Evolutionary conservation across 495 filamentous ascomycete genomes (phyloP).

Genomic region (Hypoxylon cercidicola): DNA sequence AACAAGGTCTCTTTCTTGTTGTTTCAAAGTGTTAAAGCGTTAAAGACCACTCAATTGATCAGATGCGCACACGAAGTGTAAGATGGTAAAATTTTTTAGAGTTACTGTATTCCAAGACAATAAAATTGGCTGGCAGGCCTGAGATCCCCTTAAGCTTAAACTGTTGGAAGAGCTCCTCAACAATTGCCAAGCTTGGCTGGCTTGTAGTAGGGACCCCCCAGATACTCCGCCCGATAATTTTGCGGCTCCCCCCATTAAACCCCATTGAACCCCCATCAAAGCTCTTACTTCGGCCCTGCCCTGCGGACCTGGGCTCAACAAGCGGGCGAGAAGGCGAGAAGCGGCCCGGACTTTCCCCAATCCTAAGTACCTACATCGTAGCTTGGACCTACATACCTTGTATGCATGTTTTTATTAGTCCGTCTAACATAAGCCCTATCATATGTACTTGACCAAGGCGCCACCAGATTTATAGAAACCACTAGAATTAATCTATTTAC

Average conservation of each 20-base stretch:
- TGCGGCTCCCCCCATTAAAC: constrained; percentile 12
- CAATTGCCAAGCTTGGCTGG: constrained; percentile 41
- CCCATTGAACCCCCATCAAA: constrained; percentile 27
- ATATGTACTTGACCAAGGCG: too few species aligned
- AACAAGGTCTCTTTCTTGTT: background rate
- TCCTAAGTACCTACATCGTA: background rate
- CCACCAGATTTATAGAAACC: too few species aligned
- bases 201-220: constrained; percentile 8
- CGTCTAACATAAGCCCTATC: too few species aligned
- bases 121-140: background rate
- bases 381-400: too few species aligned
- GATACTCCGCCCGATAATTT: constrained; percentile 34
- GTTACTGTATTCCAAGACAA: constrained; percentile 2
- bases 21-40: background rate
- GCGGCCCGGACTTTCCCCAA: constrained; percentile 41
- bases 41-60: background rate
- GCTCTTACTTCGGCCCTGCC: constrained; percentile 5
- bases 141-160: constrained; percentile 34
- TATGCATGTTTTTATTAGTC: too few species aligned
- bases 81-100: background rate
- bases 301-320: constrained; percentile 25
- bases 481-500: too few species aligned
- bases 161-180: constrained; percentile 43
- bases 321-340: constrained; percentile 33
- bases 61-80: constrained; percentile 13